A percentile compares a stretch with the other conserved stretches of the same genome.
phyloP scores from a whole-genome alignment of 805 yeast species.

The Candida odintsovae region DNA sequence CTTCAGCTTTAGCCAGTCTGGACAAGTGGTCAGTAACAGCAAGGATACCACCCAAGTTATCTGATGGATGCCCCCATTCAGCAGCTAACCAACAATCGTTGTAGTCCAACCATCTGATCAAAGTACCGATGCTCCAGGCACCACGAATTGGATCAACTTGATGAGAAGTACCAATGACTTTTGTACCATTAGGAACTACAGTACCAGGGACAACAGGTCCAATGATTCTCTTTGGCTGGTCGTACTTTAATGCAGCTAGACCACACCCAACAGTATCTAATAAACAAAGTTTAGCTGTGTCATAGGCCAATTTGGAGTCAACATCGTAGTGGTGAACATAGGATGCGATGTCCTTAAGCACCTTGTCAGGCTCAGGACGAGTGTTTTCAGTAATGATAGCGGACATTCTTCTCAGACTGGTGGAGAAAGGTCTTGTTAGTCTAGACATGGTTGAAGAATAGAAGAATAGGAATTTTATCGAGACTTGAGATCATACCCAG shows the following conservation, averaged over 20 bases:
- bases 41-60: conserved; percentile 52
- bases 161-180: conserved; percentile 45
- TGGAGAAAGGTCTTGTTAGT: neutral
- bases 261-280: conserved; percentile 59
- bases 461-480: neutral
- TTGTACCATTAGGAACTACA: conserved; percentile 48
- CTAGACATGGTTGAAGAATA: neutral
- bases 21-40: conserved; percentile 54
- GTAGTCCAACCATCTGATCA: conserved; percentile 56
- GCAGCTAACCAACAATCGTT: conserved; percentile 65
- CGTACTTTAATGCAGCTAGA: conserved; percentile 49
- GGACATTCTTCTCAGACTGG: conserved; percentile 10
- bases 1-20: conserved; percentile 35
- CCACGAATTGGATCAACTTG: conserved; percentile 52
- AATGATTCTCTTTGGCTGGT: conserved; percentile 41
- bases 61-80: conserved; percentile 69
- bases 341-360: conserved; percentile 41
- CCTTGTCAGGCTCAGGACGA: conserved; percentile 46
- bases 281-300: conserved; percentile 50
- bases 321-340: conserved; percentile 43
- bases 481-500: neutral
- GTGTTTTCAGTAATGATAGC: conserved; percentile 37
- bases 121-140: conserved; percentile 51
- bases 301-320: conserved; percentile 40
- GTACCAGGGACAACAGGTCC: conserved; percentile 57